Conservation (phyloP, 352 stramenopile species). For the Phytopythium oedochilum region DNA sequence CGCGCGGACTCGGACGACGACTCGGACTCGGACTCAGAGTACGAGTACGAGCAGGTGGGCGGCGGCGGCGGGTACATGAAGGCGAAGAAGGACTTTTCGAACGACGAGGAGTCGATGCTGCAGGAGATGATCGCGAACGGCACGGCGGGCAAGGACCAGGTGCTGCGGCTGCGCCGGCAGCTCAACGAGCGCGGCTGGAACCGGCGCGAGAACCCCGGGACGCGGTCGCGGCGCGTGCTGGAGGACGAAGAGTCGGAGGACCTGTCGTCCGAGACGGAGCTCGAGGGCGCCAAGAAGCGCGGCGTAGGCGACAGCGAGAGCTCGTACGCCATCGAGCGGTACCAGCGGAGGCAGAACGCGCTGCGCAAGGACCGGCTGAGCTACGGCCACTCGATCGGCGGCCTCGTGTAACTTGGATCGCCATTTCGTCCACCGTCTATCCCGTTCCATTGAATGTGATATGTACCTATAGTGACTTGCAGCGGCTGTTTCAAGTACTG, state of each 20-base stretch:
- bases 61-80: slow-evolving; percentile 53
- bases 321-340: slow-evolving; percentile 36
- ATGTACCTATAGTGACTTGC: too few relatives aligned
- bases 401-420: slow-evolving; percentile 50
- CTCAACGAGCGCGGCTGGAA: slow-evolving; percentile 62
- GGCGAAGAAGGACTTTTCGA: slow-evolving; percentile 51
- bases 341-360: slow-evolving; percentile 50
- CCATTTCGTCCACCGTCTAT: too few relatives aligned
- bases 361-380: slow-evolving; percentile 46
- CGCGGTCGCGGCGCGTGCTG: slow-evolving; percentile 19
- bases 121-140: slow-evolving; percentile 79
- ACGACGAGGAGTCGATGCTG: slow-evolving; percentile 69
- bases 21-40: slow-evolving; percentile 51
- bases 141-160: slow-evolving; percentile 61
- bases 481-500: too few relatives aligned
- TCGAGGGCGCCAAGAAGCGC: slow-evolving; percentile 18
- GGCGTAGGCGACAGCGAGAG: slow-evolving; percentile 19
- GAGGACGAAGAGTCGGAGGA: slow-evolving; percentile 18
- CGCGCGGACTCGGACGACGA: slow-evolving; percentile 39
- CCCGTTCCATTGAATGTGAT: too few relatives aligned
- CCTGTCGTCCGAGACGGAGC: slow-evolving; percentile 46
- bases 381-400: slow-evolving; percentile 33
- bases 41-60: slow-evolving; percentile 40
- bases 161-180: slow-evolving; percentile 59
- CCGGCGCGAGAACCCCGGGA: slow-evolving; percentile 33